phyloP scores from a whole-genome alignment of 23 red algal genomes.

The Gracilariopsis chorda region DNA sequence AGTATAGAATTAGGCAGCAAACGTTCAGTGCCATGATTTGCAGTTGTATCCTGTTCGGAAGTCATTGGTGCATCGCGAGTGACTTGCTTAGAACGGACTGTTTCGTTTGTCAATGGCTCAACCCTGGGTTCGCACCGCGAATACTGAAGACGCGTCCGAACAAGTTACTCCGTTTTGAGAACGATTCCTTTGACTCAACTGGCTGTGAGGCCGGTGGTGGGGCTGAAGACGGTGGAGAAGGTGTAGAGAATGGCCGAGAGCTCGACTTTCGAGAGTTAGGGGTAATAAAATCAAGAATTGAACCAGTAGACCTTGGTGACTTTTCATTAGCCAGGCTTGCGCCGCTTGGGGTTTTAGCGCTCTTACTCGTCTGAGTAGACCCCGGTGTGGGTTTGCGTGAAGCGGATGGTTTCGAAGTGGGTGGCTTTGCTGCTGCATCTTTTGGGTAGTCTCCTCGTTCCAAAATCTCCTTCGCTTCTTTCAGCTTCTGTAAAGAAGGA shows the following conservation, averaged over 20 bases:
- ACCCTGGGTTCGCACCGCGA: background rate
- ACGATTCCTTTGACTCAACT: background rate
- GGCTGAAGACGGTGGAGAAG: too few relatives aligned
- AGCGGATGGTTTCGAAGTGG: too few relatives aligned
- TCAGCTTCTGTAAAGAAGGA: slow-evolving; percentile 23
- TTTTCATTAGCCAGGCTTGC: background rate
- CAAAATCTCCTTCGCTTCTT: slow-evolving; percentile 1
- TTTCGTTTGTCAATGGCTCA: background rate
- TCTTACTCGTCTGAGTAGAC: too few relatives aligned
- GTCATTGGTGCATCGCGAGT: background rate
- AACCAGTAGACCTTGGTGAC: background rate
- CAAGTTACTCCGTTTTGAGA: background rate
- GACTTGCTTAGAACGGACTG: background rate
- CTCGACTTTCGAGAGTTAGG: background rate
- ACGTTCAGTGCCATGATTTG: background rate
- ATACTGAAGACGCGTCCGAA: slow-evolving; percentile 1
- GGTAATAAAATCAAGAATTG: background rate
- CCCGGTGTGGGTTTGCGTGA: too few relatives aligned
- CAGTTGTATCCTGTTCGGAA: slow-evolving; percentile 31
- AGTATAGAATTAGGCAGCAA: slow-evolving; percentile 6
- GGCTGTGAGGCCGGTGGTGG: too few relatives aligned
- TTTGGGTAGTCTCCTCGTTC: background rate
- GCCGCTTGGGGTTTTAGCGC: too few relatives aligned
- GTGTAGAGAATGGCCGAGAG: background rate
- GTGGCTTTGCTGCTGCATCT: background rate